phyloP scores from a whole-genome alignment of 2,329 filamentous ascomycete species.

The Fusarium praegraminearum region DNA sequence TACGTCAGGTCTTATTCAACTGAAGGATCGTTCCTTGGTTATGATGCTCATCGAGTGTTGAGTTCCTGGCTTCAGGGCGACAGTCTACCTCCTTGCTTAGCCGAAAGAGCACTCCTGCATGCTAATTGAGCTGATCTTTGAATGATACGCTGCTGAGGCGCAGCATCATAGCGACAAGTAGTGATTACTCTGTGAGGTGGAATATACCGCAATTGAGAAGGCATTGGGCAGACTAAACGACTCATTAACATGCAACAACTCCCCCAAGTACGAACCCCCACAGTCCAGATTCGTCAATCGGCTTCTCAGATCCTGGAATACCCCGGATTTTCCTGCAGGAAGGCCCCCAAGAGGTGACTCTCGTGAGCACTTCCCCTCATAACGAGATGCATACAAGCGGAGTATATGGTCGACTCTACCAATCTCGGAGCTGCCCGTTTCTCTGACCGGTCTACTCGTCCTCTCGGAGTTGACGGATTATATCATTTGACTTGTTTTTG shows the following conservation, averaged over 20 bases:
- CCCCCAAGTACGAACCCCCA: slow-evolving; percentile 38
- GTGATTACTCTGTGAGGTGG: slow-evolving; percentile 2
- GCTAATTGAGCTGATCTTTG: neutral
- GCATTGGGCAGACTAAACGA: neutral
- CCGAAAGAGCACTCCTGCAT: neutral
- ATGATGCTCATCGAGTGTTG: neutral
- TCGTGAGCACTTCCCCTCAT: slow-evolving; percentile 31
- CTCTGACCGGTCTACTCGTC: slow-evolving; percentile 33
- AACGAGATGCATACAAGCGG: slow-evolving; percentile 35
- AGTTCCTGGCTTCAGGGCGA: neutral
- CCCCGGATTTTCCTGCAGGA: slow-evolving; percentile 42
- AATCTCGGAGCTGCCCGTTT: slow-evolving; percentile 33
- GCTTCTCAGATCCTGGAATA: slow-evolving; percentile 31
- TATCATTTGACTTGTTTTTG: slow-evolving; percentile 31
- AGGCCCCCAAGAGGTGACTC: slow-evolving; percentile 28
- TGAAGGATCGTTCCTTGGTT: neutral
- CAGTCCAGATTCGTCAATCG: slow-evolving; percentile 21
- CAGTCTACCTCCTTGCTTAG: neutral
- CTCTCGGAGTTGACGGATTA: slow-evolving; percentile 22
- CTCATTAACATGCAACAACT: slow-evolving; percentile 4
- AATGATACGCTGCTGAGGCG: slow-evolving; percentile 33
- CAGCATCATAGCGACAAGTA: slow-evolving; percentile 16
- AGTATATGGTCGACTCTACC: slow-evolving; percentile 28
- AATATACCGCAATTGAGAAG: slow-evolving; percentile 19
- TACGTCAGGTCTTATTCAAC: neutral